Evolutionary conservation across 805 yeast species (phyloP), one percentile per base, ranked within the genome.

Genomic region (Lipomyces mesembrius): DNA sequence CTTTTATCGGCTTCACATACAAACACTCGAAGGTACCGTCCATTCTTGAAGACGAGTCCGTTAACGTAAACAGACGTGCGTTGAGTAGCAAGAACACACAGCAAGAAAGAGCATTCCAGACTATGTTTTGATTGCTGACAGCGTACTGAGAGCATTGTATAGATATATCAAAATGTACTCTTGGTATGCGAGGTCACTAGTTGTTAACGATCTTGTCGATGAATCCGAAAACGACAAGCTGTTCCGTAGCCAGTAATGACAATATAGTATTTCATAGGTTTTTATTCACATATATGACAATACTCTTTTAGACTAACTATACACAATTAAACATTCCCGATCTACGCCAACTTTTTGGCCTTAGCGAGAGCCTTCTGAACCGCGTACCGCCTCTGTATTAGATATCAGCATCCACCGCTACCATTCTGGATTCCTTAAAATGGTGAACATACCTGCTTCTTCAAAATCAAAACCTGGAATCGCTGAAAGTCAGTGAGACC

Each of bases 401-500:
- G 11, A 29, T 4, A 29, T 5, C 20, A 39, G 39, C 39, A 8
- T 37, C 39, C 39, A 37, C 39, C 17, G 14, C 5, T 51, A 27
- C 27, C 49, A 57, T 27, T 27, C 25, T n/a, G 17, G 8, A 35
- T 11, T 12, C 17, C 14, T 25, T 6, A 25, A 20, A 5, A 25
- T 1, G 29, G 6, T 2, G 20, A 29, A 58, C 72, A n/a, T 54
- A 68, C 71, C 88, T 96, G 98, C 89, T 94, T 95, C 90, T 90
- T 95, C 83, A 92, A 88, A 78, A 92, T 96, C 83, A 90, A 81
- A 77, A 94, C 99, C 88, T 94, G 97, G 97, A 95, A 95, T 89
- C 99, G 93, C 87, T 95, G 97, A 79, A 95, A 95, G 85, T 95
- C 99, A 77, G 94, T 81, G 83, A 96, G 90, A 80, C 88, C 85